Evolutionary conservation across 2,329 filamentous ascomycete species (phyloP).

Genomic region (Neobulgaria alba): DNA sequence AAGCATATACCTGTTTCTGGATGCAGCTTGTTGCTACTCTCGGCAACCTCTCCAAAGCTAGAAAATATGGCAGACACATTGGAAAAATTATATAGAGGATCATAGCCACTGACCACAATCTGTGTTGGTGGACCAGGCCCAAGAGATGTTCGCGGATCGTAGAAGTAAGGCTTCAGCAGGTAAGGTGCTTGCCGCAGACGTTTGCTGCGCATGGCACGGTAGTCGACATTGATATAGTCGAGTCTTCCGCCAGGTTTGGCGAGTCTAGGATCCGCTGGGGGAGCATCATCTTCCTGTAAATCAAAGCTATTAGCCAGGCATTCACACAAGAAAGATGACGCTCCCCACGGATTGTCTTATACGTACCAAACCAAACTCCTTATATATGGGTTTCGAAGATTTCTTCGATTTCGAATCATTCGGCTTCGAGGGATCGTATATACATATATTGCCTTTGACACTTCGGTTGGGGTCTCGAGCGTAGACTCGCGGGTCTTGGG

Average conservation of each 20-base stretch:
- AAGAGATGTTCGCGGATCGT: conserved; percentile 74
- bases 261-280: conserved; percentile 75
- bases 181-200: conserved; percentile 67
- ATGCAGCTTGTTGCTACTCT: conserved; percentile 90
- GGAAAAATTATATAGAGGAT: conserved; percentile 74
- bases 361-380: conserved; percentile 61
- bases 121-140: conserved; percentile 85
- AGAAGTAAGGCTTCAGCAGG: conserved; percentile 70
- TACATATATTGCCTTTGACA: conserved; percentile 49
- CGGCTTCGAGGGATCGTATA: conserved; percentile 59
- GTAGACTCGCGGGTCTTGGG: conserved; percentile 31
- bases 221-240: conserved; percentile 61
- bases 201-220: conserved; percentile 55
- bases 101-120: conserved; percentile 92
- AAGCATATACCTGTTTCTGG: conserved; percentile 90
- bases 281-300: conserved; percentile 70
- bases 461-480: conserved; percentile 48
- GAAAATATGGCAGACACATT: conserved; percentile 71
- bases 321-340: conserved; percentile 49
- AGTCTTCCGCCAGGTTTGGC: conserved; percentile 53
- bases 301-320: conserved; percentile 46
- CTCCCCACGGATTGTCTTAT: conserved; percentile 39
- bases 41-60: conserved; percentile 77
- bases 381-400: conserved; percentile 50
- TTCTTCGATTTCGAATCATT: conserved; percentile 41